A percentile compares a stretch with the other conserved stretches of the same genome.
Evolutionary conservation across 441 rosid genomes (phyloP).

Genomic region (Croton setiger): DNA sequence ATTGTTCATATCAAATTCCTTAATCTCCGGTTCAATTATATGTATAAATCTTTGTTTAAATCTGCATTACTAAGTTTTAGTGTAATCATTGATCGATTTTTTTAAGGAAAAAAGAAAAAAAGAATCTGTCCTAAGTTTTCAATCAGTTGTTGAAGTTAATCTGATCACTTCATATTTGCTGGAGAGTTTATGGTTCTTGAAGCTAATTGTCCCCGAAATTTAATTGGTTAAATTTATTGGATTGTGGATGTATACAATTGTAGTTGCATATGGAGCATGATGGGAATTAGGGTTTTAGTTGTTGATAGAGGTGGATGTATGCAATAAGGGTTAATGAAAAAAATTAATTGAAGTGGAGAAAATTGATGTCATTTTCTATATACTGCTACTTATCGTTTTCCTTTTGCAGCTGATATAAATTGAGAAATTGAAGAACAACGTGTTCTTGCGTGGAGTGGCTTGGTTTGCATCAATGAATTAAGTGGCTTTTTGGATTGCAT

Average conservation of each 20-base stretch:
- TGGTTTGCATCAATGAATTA: background rate
- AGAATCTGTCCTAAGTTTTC: background rate
- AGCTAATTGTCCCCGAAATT: background rate
- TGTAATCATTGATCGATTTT: too few species aligned
- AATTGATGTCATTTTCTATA: background rate
- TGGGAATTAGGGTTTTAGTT: conserved; percentile 16
- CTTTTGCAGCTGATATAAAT: background rate
- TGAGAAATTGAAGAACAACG: background rate
- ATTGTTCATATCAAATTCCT: background rate
- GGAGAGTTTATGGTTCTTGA: background rate
- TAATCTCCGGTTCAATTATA: background rate
- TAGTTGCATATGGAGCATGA: background rate
- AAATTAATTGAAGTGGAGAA: background rate
- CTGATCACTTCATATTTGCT: background rate
- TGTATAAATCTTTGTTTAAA: too few species aligned
- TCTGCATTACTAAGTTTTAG: background rate
- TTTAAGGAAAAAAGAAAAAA: background rate
- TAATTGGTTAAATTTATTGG: background rate
- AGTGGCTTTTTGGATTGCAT: background rate
- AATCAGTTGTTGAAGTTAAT: background rate
- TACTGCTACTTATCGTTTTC: background rate
- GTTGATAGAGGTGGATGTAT: background rate
- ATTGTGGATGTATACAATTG: background rate
- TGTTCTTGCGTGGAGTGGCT: background rate
- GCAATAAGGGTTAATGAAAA: background rate